Evolutionary conservation across 73 alveolate species (phyloP).

Genomic region (Paramecium bursaria): DNA sequence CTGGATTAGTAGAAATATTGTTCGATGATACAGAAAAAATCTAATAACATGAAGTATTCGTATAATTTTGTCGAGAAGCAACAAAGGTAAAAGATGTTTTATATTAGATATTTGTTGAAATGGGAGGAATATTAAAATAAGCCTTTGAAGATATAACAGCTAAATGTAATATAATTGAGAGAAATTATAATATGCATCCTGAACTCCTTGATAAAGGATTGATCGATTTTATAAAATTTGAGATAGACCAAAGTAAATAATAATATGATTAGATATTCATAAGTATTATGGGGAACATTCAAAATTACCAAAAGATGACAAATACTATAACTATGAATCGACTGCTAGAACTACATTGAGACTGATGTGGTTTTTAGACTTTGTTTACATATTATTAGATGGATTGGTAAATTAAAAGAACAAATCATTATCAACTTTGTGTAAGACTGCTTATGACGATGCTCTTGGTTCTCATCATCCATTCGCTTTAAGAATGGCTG

Average conservation of each 20-base stretch:
- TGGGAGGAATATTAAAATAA: constrained; percentile 64
- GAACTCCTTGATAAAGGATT: neutral
- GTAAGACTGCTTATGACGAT: constrained; percentile 74
- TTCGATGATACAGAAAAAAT: no score
- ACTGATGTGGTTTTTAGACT: constrained; percentile 80
- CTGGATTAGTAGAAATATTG: no score
- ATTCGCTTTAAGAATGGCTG: constrained; percentile 78
- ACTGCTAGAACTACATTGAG: constrained; percentile 79
- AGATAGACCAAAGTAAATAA: neutral
- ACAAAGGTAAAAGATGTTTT: neutral
- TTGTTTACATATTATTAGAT: constrained; percentile 35
- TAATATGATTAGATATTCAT: constrained; percentile 7
- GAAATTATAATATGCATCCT: constrained; percentile 18
- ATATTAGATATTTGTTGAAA: constrained; percentile 53
- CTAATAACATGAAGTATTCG: neutral
- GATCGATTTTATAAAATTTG: constrained; percentile 11
- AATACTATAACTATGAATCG: constrained; percentile 67
- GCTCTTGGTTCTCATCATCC: constrained; percentile 89
- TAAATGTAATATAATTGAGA: constrained; percentile 23
- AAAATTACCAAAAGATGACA: constrained; percentile 2
- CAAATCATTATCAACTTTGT: constrained; percentile 56
- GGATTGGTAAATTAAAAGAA: constrained; percentile 47
- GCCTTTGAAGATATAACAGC: constrained; percentile 53
- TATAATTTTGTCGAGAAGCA: constrained; percentile 23
- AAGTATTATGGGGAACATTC: constrained; percentile 21